Evolutionary conservation across 805 yeast genomes (phyloP).

Genomic region (Kodamaea kakaduensis): DNA sequence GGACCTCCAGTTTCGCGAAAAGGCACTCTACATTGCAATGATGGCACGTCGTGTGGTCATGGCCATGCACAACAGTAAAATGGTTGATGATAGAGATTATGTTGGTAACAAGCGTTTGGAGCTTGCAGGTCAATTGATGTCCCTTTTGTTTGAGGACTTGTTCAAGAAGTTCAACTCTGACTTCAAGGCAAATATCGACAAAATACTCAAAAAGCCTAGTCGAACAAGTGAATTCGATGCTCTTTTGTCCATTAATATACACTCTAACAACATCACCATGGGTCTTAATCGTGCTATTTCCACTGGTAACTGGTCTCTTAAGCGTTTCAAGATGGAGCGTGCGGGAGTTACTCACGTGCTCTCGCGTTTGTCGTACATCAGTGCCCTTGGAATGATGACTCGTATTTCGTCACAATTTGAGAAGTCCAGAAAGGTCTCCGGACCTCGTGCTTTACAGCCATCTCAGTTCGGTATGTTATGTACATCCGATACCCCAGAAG

Average conservation of each 20-base stretch:
- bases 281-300: slow-evolving; percentile 96
- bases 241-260: slow-evolving; percentile 79
- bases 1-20: slow-evolving; percentile 84
- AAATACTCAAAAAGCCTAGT: slow-evolving; percentile 88
- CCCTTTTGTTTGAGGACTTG: slow-evolving; percentile 90
- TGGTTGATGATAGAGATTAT: slow-evolving; percentile 98
- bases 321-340: slow-evolving; percentile 98
- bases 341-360: slow-evolving; percentile 98
- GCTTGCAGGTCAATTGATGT: slow-evolving; percentile 95
- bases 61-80: slow-evolving; percentile 90
- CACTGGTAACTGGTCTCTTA: slow-evolving; percentile 98
- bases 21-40: slow-evolving; percentile 89
- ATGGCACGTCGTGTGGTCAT: slow-evolving; percentile 95
- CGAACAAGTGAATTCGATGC: slow-evolving; percentile 96
- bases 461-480: slow-evolving; percentile 99
- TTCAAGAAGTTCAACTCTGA: slow-evolving; percentile 95
- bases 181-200: slow-evolving; percentile 91
- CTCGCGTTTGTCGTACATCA: slow-evolving; percentile 84
- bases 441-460: slow-evolving; percentile 98
- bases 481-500: slow-evolving; percentile 98
- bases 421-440: slow-evolving; percentile 95
- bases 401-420: slow-evolving; percentile 98
- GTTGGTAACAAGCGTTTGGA: slow-evolving; percentile 97
- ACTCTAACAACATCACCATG: slow-evolving; percentile 87
- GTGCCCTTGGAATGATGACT: slow-evolving; percentile 99